Evolutionary conservation across 805 yeast genomes (phyloP), one percentile per base, ranked within the genome.

Genomic region (Wilhelminamyces savonicus): DNA sequence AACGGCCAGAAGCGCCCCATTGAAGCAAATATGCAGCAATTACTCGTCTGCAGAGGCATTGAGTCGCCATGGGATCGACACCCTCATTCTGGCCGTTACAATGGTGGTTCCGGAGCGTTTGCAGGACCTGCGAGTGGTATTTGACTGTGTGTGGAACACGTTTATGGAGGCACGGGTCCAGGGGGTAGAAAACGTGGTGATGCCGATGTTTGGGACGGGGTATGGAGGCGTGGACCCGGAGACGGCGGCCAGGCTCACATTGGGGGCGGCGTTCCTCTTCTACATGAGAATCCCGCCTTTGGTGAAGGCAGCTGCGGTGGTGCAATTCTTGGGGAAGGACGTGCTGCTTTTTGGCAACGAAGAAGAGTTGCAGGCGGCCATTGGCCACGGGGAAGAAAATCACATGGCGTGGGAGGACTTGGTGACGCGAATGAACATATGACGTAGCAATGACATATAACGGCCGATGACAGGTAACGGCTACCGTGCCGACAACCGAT

Each of bases 131-230:
- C 31, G n/a, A 24, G 30, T 33, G 6, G 32, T 51, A 16, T 51
- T 52, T 21, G 41, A 50, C 27, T 36, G 37, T 16, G 24, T 43
- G 19, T 52, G 56, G 56, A 48, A 43, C 32, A 24, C 44, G 16
- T 27, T 52, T 13, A 17, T 32, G 19, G 28, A 35, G 3, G 15
- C 14, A 4, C 22, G 27, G 8, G 30, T 22, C 16, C n/a, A 23
- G 15, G 2, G 18, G 7, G n/a, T 35, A 4, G 32, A 29, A 7
- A 40, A 38, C 22, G 26, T 49, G 22, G 29, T 52, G 5, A 32
- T 52, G n/a, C 58, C 58, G 3, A 56, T 51, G 2, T 33, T 52
- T 8, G 58, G 56, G 5, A 45, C 56, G 3, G 58, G 58, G 2
- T 46, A 41, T 31, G 58, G 58, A 4, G 34, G 35, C 3, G 21